Evolutionary conservation across 1,284 basidiomycete genomes (phyloP).

Genomic region (Puccinia brachypodii): DNA sequence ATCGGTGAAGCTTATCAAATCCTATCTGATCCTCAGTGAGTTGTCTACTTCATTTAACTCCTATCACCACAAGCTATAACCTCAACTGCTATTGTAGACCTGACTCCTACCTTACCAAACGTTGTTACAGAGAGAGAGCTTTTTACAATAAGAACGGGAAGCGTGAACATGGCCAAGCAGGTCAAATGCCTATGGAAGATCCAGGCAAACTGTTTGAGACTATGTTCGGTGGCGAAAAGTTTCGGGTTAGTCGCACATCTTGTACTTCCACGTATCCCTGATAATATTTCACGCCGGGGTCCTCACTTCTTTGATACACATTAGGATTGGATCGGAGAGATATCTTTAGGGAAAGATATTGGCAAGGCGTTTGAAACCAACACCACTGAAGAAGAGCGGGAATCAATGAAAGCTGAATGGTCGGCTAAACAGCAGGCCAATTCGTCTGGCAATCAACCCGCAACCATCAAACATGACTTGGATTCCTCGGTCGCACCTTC

Average conservation of each 20-base stretch:
- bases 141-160: slow-evolving; percentile 58
- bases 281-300: not conserved
- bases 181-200: slow-evolving; percentile 44
- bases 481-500: slow-evolving; percentile 40
- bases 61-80: not conserved
- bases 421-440: slow-evolving; percentile 49
- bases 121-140: slow-evolving; percentile 53
- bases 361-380: slow-evolving; percentile 57
- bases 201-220: slow-evolving; percentile 53
- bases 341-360: slow-evolving; percentile 57
- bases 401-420: slow-evolving; percentile 55
- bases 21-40: slow-evolving; percentile 46
- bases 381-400: slow-evolving; percentile 58
- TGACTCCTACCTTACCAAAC: not conserved
- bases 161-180: slow-evolving; percentile 51
- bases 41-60: not conserved
- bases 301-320: no score
- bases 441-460: not conserved
- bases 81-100: not conserved
- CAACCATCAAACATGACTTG: slow-evolving; percentile 33
- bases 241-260: slow-evolving; percentile 11
- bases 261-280: no score
- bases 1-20: slow-evolving; percentile 49
- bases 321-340: slow-evolving; percentile 56
- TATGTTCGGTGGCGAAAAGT: slow-evolving; percentile 55